Evolutionary conservation across 2,329 filamentous ascomycete genomes (phyloP), one percentile per base, ranked within the genome.

Genomic region (Hymenoscyphus fraxineus): DNA sequence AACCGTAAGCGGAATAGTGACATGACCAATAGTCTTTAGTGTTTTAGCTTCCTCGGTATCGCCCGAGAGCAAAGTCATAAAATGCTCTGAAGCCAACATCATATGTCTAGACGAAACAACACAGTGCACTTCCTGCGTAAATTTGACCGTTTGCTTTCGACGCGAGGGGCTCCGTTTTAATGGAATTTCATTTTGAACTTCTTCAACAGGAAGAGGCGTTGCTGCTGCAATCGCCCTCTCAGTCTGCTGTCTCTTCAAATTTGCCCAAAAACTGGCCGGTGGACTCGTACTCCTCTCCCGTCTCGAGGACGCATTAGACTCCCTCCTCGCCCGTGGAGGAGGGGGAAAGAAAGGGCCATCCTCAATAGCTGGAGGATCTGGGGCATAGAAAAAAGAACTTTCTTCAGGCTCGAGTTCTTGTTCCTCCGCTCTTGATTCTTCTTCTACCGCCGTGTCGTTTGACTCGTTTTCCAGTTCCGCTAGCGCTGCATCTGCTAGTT

Each of bases 21-120:
- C 68, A 40, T 69, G 66, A 9, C 68, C 68, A 16, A 54, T 64
- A 2, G 32, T 54, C 31, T 55, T 61, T 27, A 71, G 60, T 1
- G 60, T 61, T 7, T 19, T 59, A 12, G 63, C 68, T 56, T 69
- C 65, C 2, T 62, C 31, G 15, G 58, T 65, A 31, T 62, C 51
- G 6, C 67, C 67, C 35, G 57, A 60, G 44, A 71, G 62, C 19
- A 68, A 27, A 6, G 56, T 66, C 22, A 67, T 56, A 38, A 71
- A 70, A 51, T 67, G 59, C 22, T 58, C 51, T 38, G 68, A 69
- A 3, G 69, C 66, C 22, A 71, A 68, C 64, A 71, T 71, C 61
- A 71, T 62, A 62, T 71, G 69, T 22, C 66, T 64, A 2, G 68
- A 70, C 15, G 69, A 71, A 16, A 69, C 67, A 10, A 71, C 60